phyloP scores from a whole-genome alignment of 1,284 basidiomycete species.

The Ganoderma lucidum region DNA sequence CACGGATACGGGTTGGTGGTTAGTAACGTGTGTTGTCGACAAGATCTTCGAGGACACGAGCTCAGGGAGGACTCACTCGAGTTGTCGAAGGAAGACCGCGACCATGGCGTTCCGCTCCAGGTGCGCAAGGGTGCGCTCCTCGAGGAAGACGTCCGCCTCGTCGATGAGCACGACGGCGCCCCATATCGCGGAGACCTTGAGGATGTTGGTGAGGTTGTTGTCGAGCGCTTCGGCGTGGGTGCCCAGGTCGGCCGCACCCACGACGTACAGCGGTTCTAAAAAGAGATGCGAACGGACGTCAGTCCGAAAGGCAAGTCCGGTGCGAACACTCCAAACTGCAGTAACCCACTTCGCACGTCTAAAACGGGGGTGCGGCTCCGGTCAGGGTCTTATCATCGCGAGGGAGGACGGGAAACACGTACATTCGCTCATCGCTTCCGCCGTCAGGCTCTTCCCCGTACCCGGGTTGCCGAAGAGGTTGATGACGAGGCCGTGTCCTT shows the following conservation, averaged over 20 bases:
- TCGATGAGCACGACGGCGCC: constrained; percentile 72
- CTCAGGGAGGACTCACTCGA: constrained; percentile 35
- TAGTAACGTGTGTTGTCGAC: background rate
- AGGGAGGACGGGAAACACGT: constrained; percentile 10
- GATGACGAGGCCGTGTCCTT: constrained; percentile 67
- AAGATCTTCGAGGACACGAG: too few relatives aligned
- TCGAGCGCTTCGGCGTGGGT: constrained; percentile 52
- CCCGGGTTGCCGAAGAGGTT: constrained; percentile 71
- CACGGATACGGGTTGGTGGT: background rate
- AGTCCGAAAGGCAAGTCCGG: constrained; percentile 35
- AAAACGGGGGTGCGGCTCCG: constrained; percentile 4
- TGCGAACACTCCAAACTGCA: constrained; percentile 2
- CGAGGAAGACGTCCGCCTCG: constrained; percentile 64
- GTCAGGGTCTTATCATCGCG: constrained; percentile 11
- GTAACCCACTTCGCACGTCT: constrained; percentile 40
- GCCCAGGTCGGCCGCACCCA: constrained; percentile 69
- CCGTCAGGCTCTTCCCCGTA: constrained; percentile 60
- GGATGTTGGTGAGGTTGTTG: constrained; percentile 36
- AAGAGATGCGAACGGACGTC: constrained; percentile 1
- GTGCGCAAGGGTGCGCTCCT: constrained; percentile 66
- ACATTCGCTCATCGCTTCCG: constrained; percentile 59
- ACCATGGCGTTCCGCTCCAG: constrained; percentile 72
- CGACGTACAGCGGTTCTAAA: constrained; percentile 57
- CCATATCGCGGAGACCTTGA: constrained; percentile 64
- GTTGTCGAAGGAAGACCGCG: constrained; percentile 52